Base-by-base conservation (phyloP, 2,329 filamentous ascomycete genomes). In the Lasiodiplodia theobromae region DNA sequence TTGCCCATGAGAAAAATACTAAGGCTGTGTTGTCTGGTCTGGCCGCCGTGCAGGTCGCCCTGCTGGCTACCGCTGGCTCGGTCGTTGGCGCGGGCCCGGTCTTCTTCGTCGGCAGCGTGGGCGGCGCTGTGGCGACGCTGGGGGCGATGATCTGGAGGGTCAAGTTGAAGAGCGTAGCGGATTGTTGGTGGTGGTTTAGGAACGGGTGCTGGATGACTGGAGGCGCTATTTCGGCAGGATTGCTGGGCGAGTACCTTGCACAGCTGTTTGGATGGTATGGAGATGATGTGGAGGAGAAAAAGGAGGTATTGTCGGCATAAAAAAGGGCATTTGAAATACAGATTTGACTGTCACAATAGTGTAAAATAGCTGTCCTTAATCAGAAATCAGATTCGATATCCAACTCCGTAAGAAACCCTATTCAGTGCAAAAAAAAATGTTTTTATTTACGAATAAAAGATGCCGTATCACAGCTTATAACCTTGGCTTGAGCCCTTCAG, bases 1-100 rank as follows among this genome's bases (percentile, higher is more conserved):
- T 96, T 49, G 91, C 91, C 77, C 92, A 96, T 73, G 90, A 92
- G 71, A 85, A 87, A 5, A 86, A 94, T 70, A 94, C 92, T 1
- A 96, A 96, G 79, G 82, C 88, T 65, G 89, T 96, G 10, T 80
- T 97, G 68, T 87, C 87, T 1, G 91, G 90, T 0, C 82, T 96
- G 40, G 92, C 91, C 3, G 84, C 86, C 1, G 83, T 87, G 8
- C 93, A 96, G 77, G 81, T 95, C 14, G 86, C 86, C 2, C 80
- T 96, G 16, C 83, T 97, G 44, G 88, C 87, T 3, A 89, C 87
- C 2, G 91, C 92, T 16, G 93, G 93, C 1, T 78, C 86, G 44
- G 88, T 89, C 14, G 85, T 84, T 18, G 87, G 86, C 16, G 82
- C 86, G 23, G 87, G 88, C 0, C 87, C 87, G 1, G 73, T 87